Evolutionary conservation across 2,329 filamentous ascomycete species (phyloP).

Genomic region (Aureobasidium sp.): DNA sequence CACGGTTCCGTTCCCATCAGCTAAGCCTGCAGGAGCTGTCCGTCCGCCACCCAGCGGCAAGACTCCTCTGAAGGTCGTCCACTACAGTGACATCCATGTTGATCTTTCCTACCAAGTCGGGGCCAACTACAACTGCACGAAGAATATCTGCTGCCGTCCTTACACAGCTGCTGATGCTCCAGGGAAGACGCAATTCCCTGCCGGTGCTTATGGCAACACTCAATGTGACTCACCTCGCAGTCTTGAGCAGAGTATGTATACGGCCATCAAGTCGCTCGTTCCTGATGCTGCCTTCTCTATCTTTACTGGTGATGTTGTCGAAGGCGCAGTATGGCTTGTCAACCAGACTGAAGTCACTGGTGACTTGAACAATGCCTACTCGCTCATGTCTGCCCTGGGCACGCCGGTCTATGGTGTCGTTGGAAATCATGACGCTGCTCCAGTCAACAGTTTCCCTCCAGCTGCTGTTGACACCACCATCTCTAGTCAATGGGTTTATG

Average conservation of each 20-base stretch:
- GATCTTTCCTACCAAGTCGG: conserved; percentile 50
- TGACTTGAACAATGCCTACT: conserved; percentile 42
- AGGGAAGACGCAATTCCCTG: conserved; percentile 44
- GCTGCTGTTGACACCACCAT: conserved; percentile 31
- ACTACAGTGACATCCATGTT: conserved; percentile 55
- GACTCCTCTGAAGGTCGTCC: conserved; percentile 48
- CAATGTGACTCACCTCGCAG: conserved; percentile 47
- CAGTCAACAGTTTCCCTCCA: conserved; percentile 23
- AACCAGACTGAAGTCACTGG: conserved; percentile 28
- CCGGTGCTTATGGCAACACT: conserved; percentile 47
- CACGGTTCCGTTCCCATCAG: conserved; percentile 38
- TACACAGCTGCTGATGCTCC: conserved; percentile 44
- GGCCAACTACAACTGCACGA: conserved; percentile 49
- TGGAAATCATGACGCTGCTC: conserved; percentile 50
- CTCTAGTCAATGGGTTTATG: conserved; percentile 48
- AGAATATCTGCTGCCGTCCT: conserved; percentile 53
- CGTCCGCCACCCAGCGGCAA: conserved; percentile 42
- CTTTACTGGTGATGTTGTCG: conserved; percentile 54
- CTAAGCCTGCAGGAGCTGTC: conserved; percentile 31
- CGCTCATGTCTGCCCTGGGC: conserved; percentile 38
- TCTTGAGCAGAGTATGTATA: conserved; percentile 49
- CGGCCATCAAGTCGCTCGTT: conserved; percentile 34
- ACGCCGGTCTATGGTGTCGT: conserved; percentile 45
- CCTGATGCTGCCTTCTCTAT: conserved; percentile 47
- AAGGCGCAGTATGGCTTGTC: conserved; percentile 41